Conservation (phyloP, 2,329 filamentous ascomycete species). For the Aspergillus novoparasiticus region DNA sequence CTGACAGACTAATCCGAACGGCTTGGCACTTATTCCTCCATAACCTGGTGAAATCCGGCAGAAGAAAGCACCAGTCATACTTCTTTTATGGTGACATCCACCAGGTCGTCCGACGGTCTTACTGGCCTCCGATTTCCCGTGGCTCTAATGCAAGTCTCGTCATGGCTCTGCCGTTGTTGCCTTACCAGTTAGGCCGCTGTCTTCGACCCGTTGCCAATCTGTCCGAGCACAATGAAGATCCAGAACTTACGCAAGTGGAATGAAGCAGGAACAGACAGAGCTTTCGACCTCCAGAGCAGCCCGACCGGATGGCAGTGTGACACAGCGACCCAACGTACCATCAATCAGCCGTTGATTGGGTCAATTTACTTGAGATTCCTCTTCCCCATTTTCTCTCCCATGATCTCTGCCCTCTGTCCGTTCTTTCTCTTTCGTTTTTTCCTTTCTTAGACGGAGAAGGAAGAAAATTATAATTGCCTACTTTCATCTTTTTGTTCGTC, state of each 20-base stretch:
- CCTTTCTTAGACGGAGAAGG: neutral
- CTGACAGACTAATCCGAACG: constrained; percentile 21
- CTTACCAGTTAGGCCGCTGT: constrained; percentile 18
- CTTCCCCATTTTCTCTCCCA: neutral
- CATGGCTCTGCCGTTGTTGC: constrained; percentile 18
- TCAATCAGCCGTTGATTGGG: constrained; percentile 4
- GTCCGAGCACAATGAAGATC: constrained; percentile 16
- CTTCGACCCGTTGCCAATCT: constrained; percentile 5
- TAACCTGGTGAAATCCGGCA: constrained; percentile 13
- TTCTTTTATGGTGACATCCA: constrained; percentile 19
- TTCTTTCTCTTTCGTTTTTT: neutral
- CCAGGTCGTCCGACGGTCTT: neutral
- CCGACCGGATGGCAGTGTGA: constrained; percentile 22
- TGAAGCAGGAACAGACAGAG: constrained; percentile 7
- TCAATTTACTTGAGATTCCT: neutral
- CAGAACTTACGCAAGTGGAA: constrained; percentile 14
- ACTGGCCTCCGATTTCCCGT: constrained; percentile 15
- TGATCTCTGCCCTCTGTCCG: neutral
- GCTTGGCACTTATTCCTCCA: constrained; percentile 16
- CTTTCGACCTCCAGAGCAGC: constrained; percentile 14
- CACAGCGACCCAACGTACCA: constrained; percentile 22
- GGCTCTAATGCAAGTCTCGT: constrained; percentile 19
- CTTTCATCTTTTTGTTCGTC: neutral
- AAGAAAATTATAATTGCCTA: neutral
- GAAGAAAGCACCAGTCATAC: constrained; percentile 19